These are phyloP conservation scores for Paraphoma sp. DNA, from an alignment of 2,329 filamentous ascomycete species.

Conservation along the genomic window DNA sequence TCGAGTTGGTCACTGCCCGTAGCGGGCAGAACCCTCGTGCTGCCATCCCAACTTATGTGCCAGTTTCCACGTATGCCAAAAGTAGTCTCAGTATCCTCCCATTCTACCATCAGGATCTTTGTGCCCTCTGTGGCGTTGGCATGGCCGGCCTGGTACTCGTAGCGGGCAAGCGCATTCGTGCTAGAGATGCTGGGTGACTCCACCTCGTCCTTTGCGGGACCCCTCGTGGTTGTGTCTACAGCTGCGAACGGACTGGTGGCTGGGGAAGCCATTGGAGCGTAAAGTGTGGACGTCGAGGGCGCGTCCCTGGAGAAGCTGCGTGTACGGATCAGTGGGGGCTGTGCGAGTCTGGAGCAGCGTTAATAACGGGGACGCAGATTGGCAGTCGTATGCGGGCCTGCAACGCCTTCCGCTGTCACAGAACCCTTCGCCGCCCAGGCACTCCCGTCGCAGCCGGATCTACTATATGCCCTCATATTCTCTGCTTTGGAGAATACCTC, in stretches of 20 bases:
- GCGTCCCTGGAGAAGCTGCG: conserved; percentile 37
- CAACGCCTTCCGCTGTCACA: conserved; percentile 31
- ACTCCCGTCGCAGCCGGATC: conserved; percentile 7
- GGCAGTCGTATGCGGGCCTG: conserved; percentile 32
- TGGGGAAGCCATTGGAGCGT: conserved; percentile 42
- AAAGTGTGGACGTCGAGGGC: conserved; percentile 28
- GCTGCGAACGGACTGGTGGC: conserved; percentile 48
- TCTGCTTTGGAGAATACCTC: not conserved
- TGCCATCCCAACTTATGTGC: conserved; percentile 85
- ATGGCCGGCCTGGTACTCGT: conserved; percentile 81
- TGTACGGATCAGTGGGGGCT: conserved; percentile 41
- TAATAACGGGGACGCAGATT: conserved; percentile 42
- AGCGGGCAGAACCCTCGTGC: conserved; percentile 73
- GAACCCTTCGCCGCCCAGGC: conserved; percentile 20
- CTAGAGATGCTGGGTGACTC: conserved; percentile 57
- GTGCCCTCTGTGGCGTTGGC: conserved; percentile 75
- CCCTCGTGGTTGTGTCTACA: conserved; percentile 48
- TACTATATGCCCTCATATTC: no score
- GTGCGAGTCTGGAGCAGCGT: conserved; percentile 33
- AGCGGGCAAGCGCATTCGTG: conserved; percentile 74
- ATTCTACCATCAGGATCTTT: conserved; percentile 93
- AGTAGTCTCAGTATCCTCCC: conserved; percentile 69
- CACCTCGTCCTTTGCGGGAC: conserved; percentile 46
- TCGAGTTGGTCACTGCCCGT: conserved; percentile 56
- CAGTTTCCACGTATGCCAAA: conserved; percentile 63